Percentiles rank a stretch among this genome's conserved stretches.
Conservation (phyloP, 768 basidiomycete genomes). For the Mycena kentingensis region DNA sequence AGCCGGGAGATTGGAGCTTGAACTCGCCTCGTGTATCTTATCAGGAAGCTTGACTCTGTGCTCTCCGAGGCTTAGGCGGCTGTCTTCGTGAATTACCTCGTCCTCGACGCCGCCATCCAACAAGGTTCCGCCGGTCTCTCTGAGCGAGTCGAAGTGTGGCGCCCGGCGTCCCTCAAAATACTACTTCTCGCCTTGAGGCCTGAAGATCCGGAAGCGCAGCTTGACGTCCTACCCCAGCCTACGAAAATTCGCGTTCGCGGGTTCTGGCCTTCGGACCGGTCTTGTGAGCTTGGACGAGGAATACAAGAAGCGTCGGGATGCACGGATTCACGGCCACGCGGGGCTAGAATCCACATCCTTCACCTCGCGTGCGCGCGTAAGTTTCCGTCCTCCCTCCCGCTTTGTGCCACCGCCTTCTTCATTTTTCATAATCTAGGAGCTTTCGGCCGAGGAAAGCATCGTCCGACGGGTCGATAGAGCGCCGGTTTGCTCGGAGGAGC, state of each 20-base stretch:
- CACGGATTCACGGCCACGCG: conserved; percentile 1
- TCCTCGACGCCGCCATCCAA: no score
- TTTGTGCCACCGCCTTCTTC: no score
- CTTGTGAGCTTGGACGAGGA: background rate
- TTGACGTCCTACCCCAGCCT: conserved; percentile 1
- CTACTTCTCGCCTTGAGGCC: background rate
- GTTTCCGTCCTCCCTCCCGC: background rate
- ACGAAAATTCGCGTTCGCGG: background rate
- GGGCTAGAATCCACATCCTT: no score
- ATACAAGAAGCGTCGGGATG: background rate
- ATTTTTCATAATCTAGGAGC: background rate
- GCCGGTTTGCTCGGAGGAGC: no score
- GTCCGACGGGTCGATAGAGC: background rate
- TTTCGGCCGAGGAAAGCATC: background rate
- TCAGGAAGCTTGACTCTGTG: background rate
- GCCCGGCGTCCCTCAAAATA: no score
- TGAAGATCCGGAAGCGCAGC: background rate
- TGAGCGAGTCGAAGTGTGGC: background rate
- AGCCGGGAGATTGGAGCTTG: background rate
- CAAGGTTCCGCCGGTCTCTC: background rate
- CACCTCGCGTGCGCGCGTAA: no score
- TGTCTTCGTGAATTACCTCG: no score
- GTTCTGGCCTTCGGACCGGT: background rate
- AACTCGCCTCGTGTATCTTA: conserved; percentile 3
- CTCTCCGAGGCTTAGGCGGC: no score